phyloP scores from a whole-genome alignment of 345 rosid genomes.

The Barbarea vulgaris region DNA sequence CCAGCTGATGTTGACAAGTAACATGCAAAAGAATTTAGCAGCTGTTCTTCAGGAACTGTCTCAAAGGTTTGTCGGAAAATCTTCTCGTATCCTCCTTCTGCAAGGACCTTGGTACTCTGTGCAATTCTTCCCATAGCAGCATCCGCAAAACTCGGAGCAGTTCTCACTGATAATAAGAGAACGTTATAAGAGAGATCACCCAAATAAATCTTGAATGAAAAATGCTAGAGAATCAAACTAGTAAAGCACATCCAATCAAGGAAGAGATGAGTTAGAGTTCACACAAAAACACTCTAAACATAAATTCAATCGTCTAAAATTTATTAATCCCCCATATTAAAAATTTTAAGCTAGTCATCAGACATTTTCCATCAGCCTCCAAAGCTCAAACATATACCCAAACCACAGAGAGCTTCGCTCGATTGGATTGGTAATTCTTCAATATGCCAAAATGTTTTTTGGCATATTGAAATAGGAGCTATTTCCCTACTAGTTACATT shows the following conservation, averaged over 20 bases:
- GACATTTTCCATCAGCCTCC: background rate
- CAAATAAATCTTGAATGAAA: background rate
- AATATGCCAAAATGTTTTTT: background rate
- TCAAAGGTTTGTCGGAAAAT: conserved; percentile 74
- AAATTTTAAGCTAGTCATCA: background rate
- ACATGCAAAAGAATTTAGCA: conserved; percentile 67
- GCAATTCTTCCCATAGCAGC: conserved; percentile 90
- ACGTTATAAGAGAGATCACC: background rate
- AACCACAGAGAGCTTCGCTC: background rate
- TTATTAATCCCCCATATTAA: background rate
- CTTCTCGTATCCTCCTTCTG: conserved; percentile 85
- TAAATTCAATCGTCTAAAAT: background rate
- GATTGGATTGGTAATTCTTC: background rate
- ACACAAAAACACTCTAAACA: background rate
- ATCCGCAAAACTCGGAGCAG: conserved; percentile 76
- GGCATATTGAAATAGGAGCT: background rate
- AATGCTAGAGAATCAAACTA: conserved; percentile 1
- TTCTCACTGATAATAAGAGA: conserved; percentile 55
- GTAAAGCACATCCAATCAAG: background rate
- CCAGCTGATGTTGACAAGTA: conserved; percentile 86
- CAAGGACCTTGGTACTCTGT: conserved; percentile 74
- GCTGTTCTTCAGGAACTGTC: conserved; percentile 68
- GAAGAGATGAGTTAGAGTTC: conserved; percentile 3
- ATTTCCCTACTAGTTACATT: background rate
- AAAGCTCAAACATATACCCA: background rate